Percentiles rank a stretch among this genome's conserved stretches.
Evolutionary conservation across 306 rosid species (phyloP).

Genomic region (Quercus mongolica): DNA sequence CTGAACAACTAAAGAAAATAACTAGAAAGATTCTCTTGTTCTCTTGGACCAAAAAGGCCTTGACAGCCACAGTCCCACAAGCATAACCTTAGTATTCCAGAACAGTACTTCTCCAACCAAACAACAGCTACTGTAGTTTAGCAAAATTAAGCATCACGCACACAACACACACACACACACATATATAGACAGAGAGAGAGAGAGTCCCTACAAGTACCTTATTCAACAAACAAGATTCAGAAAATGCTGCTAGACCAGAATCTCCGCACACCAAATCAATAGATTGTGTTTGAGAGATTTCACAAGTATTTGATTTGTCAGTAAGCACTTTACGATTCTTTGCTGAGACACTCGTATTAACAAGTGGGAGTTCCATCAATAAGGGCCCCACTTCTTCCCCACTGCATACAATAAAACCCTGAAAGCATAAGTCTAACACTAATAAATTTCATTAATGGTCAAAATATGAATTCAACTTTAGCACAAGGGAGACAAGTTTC

Average conservation of each 20-base stretch:
- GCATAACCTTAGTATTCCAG: no score
- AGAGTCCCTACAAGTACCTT: slow-evolving; percentile 40
- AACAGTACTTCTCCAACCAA: no score
- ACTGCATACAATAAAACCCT: slow-evolving; percentile 38
- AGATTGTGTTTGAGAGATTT: slow-evolving; percentile 26
- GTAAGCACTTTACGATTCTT: slow-evolving; percentile 28
- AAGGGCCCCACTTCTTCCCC: slow-evolving; percentile 73
- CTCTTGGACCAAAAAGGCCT: no score
- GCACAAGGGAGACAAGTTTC: neutral
- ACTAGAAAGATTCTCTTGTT: no score
- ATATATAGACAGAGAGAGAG: neutral
- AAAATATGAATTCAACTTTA: neutral
- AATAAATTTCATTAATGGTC: neutral
- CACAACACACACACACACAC: no score
- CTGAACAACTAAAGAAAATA: no score
- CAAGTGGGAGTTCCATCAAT: slow-evolving; percentile 47
- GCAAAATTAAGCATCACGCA: no score
- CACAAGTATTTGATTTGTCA: slow-evolving; percentile 26
- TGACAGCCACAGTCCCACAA: no score
- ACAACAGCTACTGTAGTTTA: no score
- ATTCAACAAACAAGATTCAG: slow-evolving; percentile 34
- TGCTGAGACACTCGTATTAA: slow-evolving; percentile 17
- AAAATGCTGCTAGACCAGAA: slow-evolving; percentile 29
- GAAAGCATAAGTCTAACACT: neutral
- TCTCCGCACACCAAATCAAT: slow-evolving; percentile 23